Base-by-base conservation (phyloP, 2,329 filamentous ascomycete genomes). In the Sporothrix schenckii region DNA sequence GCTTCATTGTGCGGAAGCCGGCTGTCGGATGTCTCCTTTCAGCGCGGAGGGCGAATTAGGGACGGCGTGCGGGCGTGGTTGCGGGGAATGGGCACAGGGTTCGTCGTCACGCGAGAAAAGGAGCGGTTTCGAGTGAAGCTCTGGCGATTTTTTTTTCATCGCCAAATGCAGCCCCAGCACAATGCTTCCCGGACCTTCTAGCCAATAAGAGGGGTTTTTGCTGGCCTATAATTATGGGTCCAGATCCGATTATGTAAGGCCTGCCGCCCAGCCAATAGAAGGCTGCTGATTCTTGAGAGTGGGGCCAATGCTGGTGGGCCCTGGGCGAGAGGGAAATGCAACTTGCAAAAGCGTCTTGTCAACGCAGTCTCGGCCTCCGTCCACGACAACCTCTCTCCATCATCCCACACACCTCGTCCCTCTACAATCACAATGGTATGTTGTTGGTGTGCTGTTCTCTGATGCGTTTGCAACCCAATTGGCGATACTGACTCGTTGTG, bases 401-500 rank as follows among this genome's bases (percentile, higher is more conserved):
- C 34, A 21, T 47, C 47, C 49, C 41, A 63, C n/a, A 63, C 47
- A 21, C 53, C 66, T 65, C 21, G 70, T 44, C 68, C 58, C 71
- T 72, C 73, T 74, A 76, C 69, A 69, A 70, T 67, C 63, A 74
- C 71, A 78, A 89, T 89, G 87, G 87, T 88, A 79, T 77, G 83
- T 34, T 24, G 1, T 0, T 14, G 2, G 1, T 16, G 24, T 4
- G 1, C 7, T 44, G 67, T 49, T 44, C 10, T 21, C 11, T 24
- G 50, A 34, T 34, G 16, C 10, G 9, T 14, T 13, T 49, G n/a
- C 10, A n/a, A 9, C 6, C 30, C 58, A 21, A 49, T 49, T 54
- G 19, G 49, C 21, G 19, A 21, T 47, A 19, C 39, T n/a, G 80
- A 87, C 80, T 74, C 68, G 71, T 73, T 66, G 52, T 53, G 60